Evolutionary conservation across 2,329 filamentous ascomycete genomes (phyloP).

Genomic region (Paraphaeosphaeria sporulosa): DNA sequence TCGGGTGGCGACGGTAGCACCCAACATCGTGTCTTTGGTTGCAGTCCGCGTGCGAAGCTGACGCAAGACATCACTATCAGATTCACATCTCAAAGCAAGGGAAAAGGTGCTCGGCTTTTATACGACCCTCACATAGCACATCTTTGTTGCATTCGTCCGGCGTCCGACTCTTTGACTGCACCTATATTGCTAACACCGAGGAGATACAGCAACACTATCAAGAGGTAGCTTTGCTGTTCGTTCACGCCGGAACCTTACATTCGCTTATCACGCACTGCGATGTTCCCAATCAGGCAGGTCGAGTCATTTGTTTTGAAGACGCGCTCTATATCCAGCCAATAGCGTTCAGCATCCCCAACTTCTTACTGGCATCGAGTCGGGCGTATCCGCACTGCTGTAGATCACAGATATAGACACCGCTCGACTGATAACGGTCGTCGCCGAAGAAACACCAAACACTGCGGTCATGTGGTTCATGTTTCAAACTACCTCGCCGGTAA

Average conservation of each 20-base stretch:
- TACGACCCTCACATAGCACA: background rate
- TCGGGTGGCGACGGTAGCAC: background rate
- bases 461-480: background rate
- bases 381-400: background rate
- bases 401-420: background rate
- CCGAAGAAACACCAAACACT: background rate
- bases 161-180: background rate
- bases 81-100: background rate
- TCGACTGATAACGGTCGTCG: slow-evolving; percentile 3
- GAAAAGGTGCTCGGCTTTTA: background rate
- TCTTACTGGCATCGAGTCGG: background rate
- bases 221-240: background rate
- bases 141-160: background rate
- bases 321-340: background rate
- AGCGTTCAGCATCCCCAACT: background rate
- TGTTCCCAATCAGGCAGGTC: slow-evolving; percentile 4
- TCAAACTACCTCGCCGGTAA: background rate
- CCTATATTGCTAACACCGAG: background rate
- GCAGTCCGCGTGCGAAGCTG: background rate
- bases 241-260: background rate
- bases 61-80: background rate
- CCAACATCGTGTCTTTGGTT: background rate
- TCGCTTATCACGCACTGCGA: background rate
- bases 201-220: background rate
- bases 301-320: background rate